Evolutionary conservation across 2,329 filamentous ascomycete species (phyloP).

Genomic region (Phialophora tarda): DNA sequence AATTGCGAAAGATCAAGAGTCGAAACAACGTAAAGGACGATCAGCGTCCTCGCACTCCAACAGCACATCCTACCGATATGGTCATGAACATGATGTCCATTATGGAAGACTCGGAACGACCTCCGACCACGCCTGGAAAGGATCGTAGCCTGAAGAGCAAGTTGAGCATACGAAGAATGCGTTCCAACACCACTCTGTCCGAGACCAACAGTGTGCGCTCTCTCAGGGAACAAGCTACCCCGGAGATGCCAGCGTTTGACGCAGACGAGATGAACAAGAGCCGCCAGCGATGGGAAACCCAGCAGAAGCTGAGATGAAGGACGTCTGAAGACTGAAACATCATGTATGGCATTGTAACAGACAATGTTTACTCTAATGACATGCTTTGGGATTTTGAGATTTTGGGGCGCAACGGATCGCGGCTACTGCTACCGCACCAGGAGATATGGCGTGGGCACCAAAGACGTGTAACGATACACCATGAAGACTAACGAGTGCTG

Average conservation of each 20-base stretch:
- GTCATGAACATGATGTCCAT: conserved; percentile 7
- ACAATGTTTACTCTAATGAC: conserved; percentile 20
- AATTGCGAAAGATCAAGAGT: conserved; percentile 64
- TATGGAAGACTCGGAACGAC: conserved; percentile 25
- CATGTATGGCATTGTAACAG: conserved; percentile 28
- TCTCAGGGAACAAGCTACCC: conserved; percentile 30
- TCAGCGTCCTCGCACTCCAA: conserved; percentile 28
- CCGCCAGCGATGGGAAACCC: conserved; percentile 56
- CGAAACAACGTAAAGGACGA: conserved; percentile 56
- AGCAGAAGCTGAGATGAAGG: conserved; percentile 39
- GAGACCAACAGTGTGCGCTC: conserved; percentile 43
- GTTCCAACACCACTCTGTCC: conserved; percentile 43
- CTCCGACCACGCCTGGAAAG: conserved; percentile 34
- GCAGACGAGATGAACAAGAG: conserved; percentile 56
- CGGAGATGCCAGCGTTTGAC: conserved; percentile 51
- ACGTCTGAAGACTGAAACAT: conserved; percentile 22
- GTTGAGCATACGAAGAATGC: conserved; percentile 46
- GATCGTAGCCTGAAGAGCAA: conserved; percentile 40
- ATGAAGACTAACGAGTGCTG: conserved; percentile 26
- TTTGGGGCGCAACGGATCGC: conserved; percentile 25
- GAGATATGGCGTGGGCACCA: conserved; percentile 14
- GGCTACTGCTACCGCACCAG: conserved; percentile 37
- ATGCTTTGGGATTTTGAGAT: conserved; percentile 25
- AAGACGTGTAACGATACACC: conserved; percentile 34
- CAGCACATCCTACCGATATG: conserved; percentile 23